Base-by-base conservation (phyloP, 1,139 yeast genomes). In the Diutina pseudorugosa region DNA sequence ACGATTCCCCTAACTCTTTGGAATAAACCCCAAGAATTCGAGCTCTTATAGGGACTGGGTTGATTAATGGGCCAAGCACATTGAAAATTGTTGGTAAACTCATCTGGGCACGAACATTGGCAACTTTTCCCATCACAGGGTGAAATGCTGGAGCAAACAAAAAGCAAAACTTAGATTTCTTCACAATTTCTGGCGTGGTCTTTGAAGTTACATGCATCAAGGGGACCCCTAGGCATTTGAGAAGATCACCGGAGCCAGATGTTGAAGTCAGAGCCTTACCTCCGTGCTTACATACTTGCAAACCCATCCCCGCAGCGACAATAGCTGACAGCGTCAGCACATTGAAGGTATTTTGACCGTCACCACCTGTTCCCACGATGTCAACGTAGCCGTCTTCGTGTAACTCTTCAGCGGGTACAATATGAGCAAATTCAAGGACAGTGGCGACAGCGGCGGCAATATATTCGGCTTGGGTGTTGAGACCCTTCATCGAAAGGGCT, bases 321-420 rank as follows among this genome's bases (percentile, higher is more conserved):
- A 93, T 89, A 0, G 97, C 97, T 0, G 97, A 76, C 1, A 97
- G 88, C 0, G 98, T 93, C 8, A 96, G 86, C 1, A 93, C 98
- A 62, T 93, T 93, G 69, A 93, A 93, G 0, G 98, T 93, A 64
- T 93, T 85, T 64, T 93, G 96, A 3, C 97, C 96, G 63, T 93
- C 98, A 6, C 98, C 98, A 30, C 98, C 98, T 0, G 98, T 93
- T 1, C 98, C 98, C 7, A 93, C 98, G 44, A 93, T 87, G 66
- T 93, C 98, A 18, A 88, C 76, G 59, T 80, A 85, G 0, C 88
- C 87, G 1, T 64, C 68, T 0, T 69, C 60, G 51, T 76, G 77
- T 4, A 82, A 76, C 9, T 62, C 61, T 2, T 68, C 62, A 1
- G 67, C 64, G 16, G 66, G 65, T 21, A 87, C 78, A 9, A 72